These are phyloP conservation scores for Didymella exigua DNA, from an alignment of 2,329 filamentous ascomycete species.

Conservation along the genomic window DNA sequence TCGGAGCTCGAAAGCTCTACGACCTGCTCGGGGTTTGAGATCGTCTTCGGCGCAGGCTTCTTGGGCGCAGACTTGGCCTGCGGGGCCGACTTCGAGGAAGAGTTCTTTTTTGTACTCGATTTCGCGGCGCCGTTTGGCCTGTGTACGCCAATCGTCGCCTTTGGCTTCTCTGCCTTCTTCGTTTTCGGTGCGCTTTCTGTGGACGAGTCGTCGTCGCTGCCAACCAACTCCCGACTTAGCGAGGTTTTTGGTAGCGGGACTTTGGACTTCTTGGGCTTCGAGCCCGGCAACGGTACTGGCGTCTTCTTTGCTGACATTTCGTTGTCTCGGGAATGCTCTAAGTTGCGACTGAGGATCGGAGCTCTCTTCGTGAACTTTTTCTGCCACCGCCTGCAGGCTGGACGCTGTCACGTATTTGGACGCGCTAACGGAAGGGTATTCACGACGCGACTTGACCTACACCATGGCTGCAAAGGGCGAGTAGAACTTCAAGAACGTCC, in stretches of 20 bases:
- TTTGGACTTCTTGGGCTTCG: slow-evolving; percentile 33
- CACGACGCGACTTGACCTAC: background rate
- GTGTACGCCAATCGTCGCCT: slow-evolving; percentile 41
- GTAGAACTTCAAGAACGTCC: background rate
- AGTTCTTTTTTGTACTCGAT: slow-evolving; percentile 20
- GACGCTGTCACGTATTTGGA: slow-evolving; percentile 11
- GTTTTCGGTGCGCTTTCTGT: slow-evolving; percentile 25
- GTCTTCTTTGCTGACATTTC: slow-evolving; percentile 47
- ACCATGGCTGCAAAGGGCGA: background rate
- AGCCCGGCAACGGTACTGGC: slow-evolving; percentile 41
- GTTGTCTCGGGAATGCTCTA: slow-evolving; percentile 20
- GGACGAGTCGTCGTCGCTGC: slow-evolving; percentile 41
- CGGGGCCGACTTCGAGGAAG: slow-evolving; percentile 15
- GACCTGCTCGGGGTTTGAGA: slow-evolving; percentile 27
- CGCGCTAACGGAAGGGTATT: slow-evolving; percentile 25
- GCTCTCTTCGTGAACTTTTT: slow-evolving; percentile 37
- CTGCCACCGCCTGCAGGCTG: slow-evolving; percentile 15
- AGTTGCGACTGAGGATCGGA: slow-evolving; percentile 20
- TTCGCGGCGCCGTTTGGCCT: slow-evolving; percentile 36
- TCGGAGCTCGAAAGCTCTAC: slow-evolving; percentile 36
- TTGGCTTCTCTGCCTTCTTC: slow-evolving; percentile 27
- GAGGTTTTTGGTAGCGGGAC: slow-evolving; percentile 27
- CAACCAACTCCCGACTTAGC: slow-evolving; percentile 46
- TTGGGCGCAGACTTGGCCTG: slow-evolving; percentile 21
- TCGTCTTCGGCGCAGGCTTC: slow-evolving; percentile 30